Conservation (phyloP, 345 rosid species). For the thale cress (Arabidopsis thaliana) region TAIR10.1 NC_003076.8:20035501-20036000, state of each 20-base stretch:
- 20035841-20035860: constrained; percentile 31
- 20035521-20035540: too few relatives aligned
- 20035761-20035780: neutral
- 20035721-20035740: neutral
- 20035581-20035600: too few relatives aligned
- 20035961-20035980: too few relatives aligned
- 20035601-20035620: neutral
- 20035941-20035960: too few relatives aligned
- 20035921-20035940: neutral
- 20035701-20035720: neutral
- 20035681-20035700: neutral
- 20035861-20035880: neutral
- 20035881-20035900: neutral
- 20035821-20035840: neutral
- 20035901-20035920: neutral
- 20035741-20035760: neutral
- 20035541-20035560: too few relatives aligned
- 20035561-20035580: too few relatives aligned
- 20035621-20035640: constrained; percentile 5
- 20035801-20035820: neutral
- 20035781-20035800: neutral
- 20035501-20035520: neutral
- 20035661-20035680: neutral
- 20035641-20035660: neutral
- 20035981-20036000: too few relatives aligned